Evolutionary conservation across 2,329 filamentous ascomycete species (phyloP).

Genomic region (Ophiostoma quercus): DNA sequence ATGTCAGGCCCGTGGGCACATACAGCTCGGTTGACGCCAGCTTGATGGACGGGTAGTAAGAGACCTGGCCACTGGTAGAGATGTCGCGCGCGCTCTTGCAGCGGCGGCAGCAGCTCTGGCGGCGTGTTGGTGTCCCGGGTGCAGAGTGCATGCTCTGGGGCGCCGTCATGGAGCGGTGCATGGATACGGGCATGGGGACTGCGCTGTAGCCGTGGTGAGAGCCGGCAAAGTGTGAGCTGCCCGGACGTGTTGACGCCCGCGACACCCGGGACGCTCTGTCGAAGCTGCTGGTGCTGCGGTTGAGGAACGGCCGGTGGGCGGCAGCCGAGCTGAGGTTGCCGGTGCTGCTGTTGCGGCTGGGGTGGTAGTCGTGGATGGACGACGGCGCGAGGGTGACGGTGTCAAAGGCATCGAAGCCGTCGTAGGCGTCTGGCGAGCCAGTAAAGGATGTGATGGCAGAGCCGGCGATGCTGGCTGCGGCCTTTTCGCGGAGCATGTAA

Average conservation of each 20-base stretch:
- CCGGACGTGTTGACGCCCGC: no score
- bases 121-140: neutral
- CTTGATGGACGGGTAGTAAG: constrained; percentile 23
- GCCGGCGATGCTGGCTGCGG: constrained; percentile 26
- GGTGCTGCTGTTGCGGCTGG: constrained; percentile 15
- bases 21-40: constrained; percentile 25
- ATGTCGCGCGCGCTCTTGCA: constrained; percentile 14
- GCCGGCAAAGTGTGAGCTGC: neutral
- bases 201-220: neutral
- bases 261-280: neutral
- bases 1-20: constrained; percentile 22
- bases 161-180: constrained; percentile 18
- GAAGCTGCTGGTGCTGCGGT: constrained; percentile 20
- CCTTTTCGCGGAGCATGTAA: constrained; percentile 27
- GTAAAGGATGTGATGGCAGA: constrained; percentile 17
- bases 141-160: constrained; percentile 1
- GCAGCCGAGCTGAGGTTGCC: neutral
- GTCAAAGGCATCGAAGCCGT: constrained; percentile 17
- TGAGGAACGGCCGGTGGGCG: constrained; percentile 10
- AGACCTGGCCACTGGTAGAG: constrained; percentile 17
- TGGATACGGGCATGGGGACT: neutral
- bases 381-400: constrained; percentile 20
- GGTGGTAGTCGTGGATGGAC: constrained; percentile 20
- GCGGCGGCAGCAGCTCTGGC: constrained; percentile 16
- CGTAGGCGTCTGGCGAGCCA: constrained; percentile 20